Percentiles rank a stretch among this genome's conserved stretches.
These are phyloP conservation scores for Periconia digitata DNA, from an alignment of 2,329 filamentous ascomycete genomes.

Conservation along the genomic window DNA sequence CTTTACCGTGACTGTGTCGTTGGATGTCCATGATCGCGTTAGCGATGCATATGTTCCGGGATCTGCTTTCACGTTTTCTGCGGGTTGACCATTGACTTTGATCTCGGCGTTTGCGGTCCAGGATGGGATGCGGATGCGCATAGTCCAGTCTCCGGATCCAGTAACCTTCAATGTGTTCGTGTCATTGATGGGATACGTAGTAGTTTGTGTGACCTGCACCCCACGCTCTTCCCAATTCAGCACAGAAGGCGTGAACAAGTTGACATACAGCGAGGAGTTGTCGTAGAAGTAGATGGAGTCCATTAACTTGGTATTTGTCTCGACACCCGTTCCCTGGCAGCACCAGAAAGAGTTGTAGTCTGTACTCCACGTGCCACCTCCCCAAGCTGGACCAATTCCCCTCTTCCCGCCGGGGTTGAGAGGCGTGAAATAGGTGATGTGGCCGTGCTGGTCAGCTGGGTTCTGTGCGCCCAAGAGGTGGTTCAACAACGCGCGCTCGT, in stretches of 20 bases:
- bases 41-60: conserved; percentile 49
- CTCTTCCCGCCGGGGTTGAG: conserved; percentile 52
- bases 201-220: conserved; percentile 49
- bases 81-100: conserved; percentile 45
- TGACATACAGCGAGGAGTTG: conserved; percentile 49
- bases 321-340: conserved; percentile 55
- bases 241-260: conserved; percentile 52
- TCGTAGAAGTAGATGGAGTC: conserved; percentile 57
- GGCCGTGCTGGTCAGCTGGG: conserved; percentile 48
- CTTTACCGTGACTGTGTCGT: conserved; percentile 48
- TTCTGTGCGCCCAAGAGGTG: conserved; percentile 56
- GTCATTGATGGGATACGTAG: conserved; percentile 47
- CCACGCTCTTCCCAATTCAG: conserved; percentile 48
- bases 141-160: conserved; percentile 36
- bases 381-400: conserved; percentile 55
- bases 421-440: conserved; percentile 57
- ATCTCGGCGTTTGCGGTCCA: conserved; percentile 49
- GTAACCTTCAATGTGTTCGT: conserved; percentile 44
- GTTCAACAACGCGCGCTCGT: conserved; percentile 55
- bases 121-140: conserved; percentile 51
- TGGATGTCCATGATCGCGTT: conserved; percentile 46
- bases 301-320: conserved; percentile 58
- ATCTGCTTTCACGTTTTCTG: conserved; percentile 16
- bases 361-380: conserved; percentile 58
- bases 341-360: conserved; percentile 59